Base-by-base conservation (phyloP, 2,329 filamentous ascomycete genomes). In the Ophiocordyceps unilateralis region DNA sequence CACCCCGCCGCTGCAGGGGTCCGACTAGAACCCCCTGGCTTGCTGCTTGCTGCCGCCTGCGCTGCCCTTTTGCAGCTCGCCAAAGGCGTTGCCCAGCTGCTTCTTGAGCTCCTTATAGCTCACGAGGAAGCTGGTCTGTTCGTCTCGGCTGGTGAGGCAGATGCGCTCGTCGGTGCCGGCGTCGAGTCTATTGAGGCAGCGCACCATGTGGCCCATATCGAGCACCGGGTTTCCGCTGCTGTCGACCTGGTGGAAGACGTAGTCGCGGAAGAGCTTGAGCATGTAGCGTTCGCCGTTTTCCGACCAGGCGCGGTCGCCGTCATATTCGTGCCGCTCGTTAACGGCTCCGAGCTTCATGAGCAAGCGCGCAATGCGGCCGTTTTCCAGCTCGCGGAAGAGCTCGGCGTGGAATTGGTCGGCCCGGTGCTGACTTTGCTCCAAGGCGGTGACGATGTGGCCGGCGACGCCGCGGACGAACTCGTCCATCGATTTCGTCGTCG, bases 161-260 rank as follows among this genome's bases (percentile, higher is more conserved):
- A 98, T 74, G 59, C 78, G 83, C 60, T 98, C 91, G 22, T 93
- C 86, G 2, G 76, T 76, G 1, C 88, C 91, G 1, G 86, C 84
- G 61, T 98, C 91, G 43, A 98, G 68, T 58, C 94, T 95, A 64
- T 93, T 95, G 51, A 98, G 63, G 55, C 82, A 89, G 22, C 73
- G 75, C 39, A 98, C 61, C 49, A 96, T 85, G 63, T 96, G 88
- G 3, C 83, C 89, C 45, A 95, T 67, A 56, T 95, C 84, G 5
- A 93, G 69, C 1, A 88, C 81, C 0, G 91, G 83, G 43, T 83
- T 81, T 14, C 86, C 87, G 45, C 85, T 78, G 24, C 76, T 73
- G 57, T 96, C 87, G 12, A 95, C 87, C 55, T 93, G 88, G 59
- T 98, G 91, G 63, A 96, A 98, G 36, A 95, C 85, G 53, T 93